Percentiles rank a stretch among this genome's conserved stretches.
These are phyloP conservation scores for Zygosaccharomyces gambellarensis DNA, from an alignment of 805 yeast species.

Conservation along the genomic window DNA sequence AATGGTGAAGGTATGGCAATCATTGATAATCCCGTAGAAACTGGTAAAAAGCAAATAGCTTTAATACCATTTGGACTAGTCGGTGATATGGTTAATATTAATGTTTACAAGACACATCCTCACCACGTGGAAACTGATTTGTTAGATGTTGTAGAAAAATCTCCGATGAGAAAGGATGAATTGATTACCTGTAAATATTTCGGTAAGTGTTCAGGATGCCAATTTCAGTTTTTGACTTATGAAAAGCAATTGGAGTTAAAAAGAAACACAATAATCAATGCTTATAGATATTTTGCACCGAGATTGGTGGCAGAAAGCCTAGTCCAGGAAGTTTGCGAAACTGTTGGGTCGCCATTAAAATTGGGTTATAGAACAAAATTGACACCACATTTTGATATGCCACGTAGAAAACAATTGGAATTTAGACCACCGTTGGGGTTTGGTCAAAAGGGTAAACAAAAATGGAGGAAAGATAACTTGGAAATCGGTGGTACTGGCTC, in stretches of 20 bases:
- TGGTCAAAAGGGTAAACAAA: conserved; percentile 76
- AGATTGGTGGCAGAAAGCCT: conserved; percentile 38
- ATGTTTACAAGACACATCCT: conserved; percentile 75
- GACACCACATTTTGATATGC: conserved; percentile 91
- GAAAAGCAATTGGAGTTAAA: conserved; percentile 68
- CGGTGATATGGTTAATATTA: conserved; percentile 70
- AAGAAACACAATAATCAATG: conserved; percentile 69
- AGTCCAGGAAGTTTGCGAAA: conserved; percentile 58
- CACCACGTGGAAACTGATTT: conserved; percentile 71
- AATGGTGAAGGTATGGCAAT: conserved; percentile 86
- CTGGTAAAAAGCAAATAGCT: conserved; percentile 50
- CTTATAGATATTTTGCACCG: conserved; percentile 74
- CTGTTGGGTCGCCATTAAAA: conserved; percentile 72
- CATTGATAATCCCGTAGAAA: conserved; percentile 53
- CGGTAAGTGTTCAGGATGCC: conserved; percentile 93
- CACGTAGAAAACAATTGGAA: conserved; percentile 44
- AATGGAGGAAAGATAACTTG: conserved; percentile 49
- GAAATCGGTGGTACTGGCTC: conserved; percentile 53
- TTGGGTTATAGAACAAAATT: conserved; percentile 83
- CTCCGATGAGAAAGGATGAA: conserved; percentile 52
- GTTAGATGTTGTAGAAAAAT: conserved; percentile 43
- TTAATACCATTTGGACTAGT: conserved; percentile 84
- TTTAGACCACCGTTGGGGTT: conserved; percentile 77
- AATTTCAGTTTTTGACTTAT: conserved; percentile 76
- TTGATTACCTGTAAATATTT: conserved; percentile 66